Base-by-base conservation (phyloP, 176 grass and related monocot species). In the Oryza brachyantha region DNA sequence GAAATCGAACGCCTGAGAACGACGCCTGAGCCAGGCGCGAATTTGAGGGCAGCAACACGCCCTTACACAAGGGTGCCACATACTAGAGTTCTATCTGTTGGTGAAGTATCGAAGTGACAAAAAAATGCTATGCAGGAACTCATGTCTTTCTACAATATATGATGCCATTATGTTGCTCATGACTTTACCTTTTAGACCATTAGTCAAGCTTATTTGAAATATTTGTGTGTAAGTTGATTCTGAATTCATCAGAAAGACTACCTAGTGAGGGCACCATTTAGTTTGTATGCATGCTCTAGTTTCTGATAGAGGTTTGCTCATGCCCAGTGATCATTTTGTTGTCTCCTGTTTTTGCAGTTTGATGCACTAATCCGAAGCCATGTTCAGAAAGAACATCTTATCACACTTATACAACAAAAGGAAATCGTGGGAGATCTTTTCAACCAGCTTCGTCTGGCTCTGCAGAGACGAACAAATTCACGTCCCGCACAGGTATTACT, bases 401-500 rank as follows among this genome's bases (percentile, higher is more conserved):
- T 97, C 54, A 79, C 88, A 55, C 89, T 97, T 84, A 90, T 97
- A 85, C 74, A 94, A 88, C 94, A 97, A 79, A 97, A 97, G 41
- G 91, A 97, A 92, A 72, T 84, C 79, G 94, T 94, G 54, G 94
- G 94, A 68, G 91, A 92, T 82, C 86, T 97, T 79, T 97, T 97
- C 73, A 94, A 97, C 82, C 94, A 97, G 84, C 82, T 97, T 57
- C 88, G 91, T 17, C 83, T 97, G 52, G 84, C 94, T 79, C 81
- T 81, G 63, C 94, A 97, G 76, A 86, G 94, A 58, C 89, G 89
- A 68, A 81, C 67, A 76, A 85, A 94, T 91, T 83, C 66, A 77
- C 91, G 94, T 13, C 94, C 94, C 52, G 87, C 94, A 69, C 94
- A 97, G 91, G 94, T 97, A 82, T 72, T 82, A 72, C 29, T 89